phyloP scores from a whole-genome alignment of 352 stramenopile species.

The Phytophthora ramorum region DNA sequence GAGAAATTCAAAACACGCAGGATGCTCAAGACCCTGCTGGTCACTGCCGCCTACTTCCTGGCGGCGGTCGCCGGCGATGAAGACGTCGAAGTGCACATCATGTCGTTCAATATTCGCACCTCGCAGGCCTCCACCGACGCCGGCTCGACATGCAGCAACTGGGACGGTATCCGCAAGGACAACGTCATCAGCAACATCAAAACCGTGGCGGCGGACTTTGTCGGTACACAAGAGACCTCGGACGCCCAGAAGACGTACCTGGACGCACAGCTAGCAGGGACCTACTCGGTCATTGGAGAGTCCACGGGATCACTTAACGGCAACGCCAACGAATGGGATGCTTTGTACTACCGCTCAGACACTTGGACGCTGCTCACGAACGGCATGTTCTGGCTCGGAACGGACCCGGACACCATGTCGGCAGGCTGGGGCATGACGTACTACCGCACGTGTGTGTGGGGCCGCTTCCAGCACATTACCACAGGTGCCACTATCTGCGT shows the following conservation, averaged over 20 bases:
- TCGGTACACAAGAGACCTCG: slow-evolving; percentile 85
- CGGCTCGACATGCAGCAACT: slow-evolving; percentile 58
- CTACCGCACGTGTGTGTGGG: slow-evolving; percentile 75
- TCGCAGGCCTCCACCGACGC: slow-evolving; percentile 58
- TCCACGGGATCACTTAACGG: slow-evolving; percentile 70
- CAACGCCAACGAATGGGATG: slow-evolving; percentile 59
- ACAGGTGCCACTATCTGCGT: slow-evolving; percentile 72
- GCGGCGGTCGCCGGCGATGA: slow-evolving; percentile 26
- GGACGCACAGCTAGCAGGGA: slow-evolving; percentile 55
- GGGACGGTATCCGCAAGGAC: slow-evolving; percentile 67
- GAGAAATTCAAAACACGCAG: background rate
- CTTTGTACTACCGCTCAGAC: slow-evolving; percentile 67
- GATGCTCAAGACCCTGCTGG: slow-evolving; percentile 33
- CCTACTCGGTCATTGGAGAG: slow-evolving; percentile 70
- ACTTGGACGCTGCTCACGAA: slow-evolving; percentile 67
- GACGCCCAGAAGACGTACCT: slow-evolving; percentile 71
- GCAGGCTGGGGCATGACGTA: slow-evolving; percentile 72
- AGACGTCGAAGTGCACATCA: slow-evolving; percentile 61
- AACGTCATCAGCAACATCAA: slow-evolving; percentile 71
- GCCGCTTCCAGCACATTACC: slow-evolving; percentile 74
- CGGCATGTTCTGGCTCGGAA: slow-evolving; percentile 77
- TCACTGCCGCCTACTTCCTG: slow-evolving; percentile 27
- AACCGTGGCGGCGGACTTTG: slow-evolving; percentile 63
- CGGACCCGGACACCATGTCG: slow-evolving; percentile 57
- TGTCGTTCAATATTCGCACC: slow-evolving; percentile 87